Conservation (phyloP, 2,329 filamentous ascomycete species). For the Aplosporella prunicola region DNA sequence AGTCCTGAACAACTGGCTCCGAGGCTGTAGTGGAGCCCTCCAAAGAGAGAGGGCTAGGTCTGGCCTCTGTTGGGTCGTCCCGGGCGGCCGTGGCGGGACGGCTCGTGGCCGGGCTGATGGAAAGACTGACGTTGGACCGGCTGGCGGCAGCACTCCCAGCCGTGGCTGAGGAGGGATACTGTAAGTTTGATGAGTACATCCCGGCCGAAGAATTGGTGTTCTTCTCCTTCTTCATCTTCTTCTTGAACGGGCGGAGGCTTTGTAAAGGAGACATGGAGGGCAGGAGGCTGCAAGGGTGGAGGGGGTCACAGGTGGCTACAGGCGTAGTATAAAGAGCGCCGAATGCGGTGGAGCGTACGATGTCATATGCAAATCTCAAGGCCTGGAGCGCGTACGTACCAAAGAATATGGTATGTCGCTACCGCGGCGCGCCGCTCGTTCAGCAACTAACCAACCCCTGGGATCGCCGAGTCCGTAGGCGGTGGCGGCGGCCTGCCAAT, state of each 20-base stretch:
- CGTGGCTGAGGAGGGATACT: not conserved
- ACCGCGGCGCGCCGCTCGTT: too few species aligned
- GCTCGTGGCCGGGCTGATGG: constrained; percentile 1
- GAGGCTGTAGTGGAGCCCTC: not conserved
- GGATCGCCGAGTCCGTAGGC: too few species aligned
- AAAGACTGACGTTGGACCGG: constrained; percentile 2
- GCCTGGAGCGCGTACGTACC: too few species aligned
- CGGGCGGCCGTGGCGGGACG: constrained; percentile 1
- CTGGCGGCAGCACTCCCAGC: constrained; percentile 1
- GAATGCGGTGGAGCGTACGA: too few species aligned
- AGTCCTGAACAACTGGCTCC: not conserved
- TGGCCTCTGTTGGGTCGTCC: not conserved
- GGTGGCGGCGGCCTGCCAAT: too few species aligned
- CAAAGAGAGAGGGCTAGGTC: too few species aligned
- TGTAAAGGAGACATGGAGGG: not conserved
- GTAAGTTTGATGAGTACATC: constrained; percentile 1
- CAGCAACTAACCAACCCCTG: too few species aligned
- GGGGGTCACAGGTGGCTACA: not conserved
- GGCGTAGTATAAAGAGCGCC: constrained; percentile 2
- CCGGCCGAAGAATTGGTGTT: not conserved
- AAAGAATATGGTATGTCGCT: too few species aligned
- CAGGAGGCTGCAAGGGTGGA: too few species aligned
- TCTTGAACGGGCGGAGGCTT: not conserved
- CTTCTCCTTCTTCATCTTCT: not conserved
- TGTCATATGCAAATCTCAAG: not conserved